Evolutionary conservation across 257 asterid species (phyloP).

Genomic region (Fraxinus anomala): DNA sequence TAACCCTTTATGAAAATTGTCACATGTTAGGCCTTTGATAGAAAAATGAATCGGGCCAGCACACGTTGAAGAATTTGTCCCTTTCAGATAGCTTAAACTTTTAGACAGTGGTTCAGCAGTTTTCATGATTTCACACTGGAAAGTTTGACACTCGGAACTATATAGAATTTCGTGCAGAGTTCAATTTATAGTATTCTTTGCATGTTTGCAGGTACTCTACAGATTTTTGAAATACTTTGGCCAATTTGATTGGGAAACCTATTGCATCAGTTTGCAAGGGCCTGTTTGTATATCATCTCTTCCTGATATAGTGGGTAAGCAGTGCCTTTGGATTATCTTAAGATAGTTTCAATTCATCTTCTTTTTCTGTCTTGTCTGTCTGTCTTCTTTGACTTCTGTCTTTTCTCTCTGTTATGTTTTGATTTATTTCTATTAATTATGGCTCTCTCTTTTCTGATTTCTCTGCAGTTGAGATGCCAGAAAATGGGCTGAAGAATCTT

Average conservation of each 20-base stretch:
- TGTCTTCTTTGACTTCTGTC: background rate
- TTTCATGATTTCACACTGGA: background rate
- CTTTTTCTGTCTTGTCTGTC: background rate
- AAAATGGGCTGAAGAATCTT: conserved; percentile 33
- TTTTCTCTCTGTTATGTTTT: conserved; percentile 6
- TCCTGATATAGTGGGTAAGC: conserved; percentile 68
- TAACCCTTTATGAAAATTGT: background rate
- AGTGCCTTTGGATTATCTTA: conserved; percentile 19
- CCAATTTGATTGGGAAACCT: conserved; percentile 80
- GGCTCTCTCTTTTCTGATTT: conserved; percentile 10
- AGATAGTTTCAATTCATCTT: background rate
- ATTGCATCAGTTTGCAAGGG: conserved; percentile 73
- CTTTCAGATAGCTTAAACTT: background rate
- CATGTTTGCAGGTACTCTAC: conserved; percentile 60
- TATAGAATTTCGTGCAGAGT: conserved; percentile 16
- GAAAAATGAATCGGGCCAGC: background rate
- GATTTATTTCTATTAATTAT: background rate
- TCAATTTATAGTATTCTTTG: conserved; percentile 23
- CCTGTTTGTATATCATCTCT: conserved; percentile 65
- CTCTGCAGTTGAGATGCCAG: conserved; percentile 64
- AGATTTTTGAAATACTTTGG: conserved; percentile 74
- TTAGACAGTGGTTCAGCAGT: background rate
- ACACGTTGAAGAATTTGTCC: background rate
- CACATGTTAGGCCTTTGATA: background rate
- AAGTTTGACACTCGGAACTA: background rate